A percentile compares a stretch with the other conserved stretches of the same genome.
Evolutionary conservation across 345 rosid genomes (phyloP).

Genomic region (Lepidium africanum): DNA sequence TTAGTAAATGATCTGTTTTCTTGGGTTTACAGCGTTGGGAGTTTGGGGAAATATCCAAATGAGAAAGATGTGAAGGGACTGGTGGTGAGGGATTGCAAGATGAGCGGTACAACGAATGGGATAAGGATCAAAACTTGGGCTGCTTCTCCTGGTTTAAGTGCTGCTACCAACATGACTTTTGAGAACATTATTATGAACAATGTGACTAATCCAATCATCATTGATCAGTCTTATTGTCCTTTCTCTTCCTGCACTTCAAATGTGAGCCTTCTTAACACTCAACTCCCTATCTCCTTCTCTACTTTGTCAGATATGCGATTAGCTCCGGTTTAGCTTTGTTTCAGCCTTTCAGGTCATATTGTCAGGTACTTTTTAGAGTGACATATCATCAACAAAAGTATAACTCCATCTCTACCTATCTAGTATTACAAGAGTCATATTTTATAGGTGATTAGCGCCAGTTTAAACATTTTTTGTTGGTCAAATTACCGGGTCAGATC

Average conservation of each 20-base stretch:
- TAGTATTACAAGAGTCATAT: neutral
- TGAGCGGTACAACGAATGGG: conserved; percentile 41
- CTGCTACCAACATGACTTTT: conserved; percentile 56
- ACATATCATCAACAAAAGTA: neutral
- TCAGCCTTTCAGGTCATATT: neutral
- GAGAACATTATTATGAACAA: conserved; percentile 44
- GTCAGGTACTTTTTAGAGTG: neutral
- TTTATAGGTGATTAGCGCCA: neutral
- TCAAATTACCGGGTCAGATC: neutral
- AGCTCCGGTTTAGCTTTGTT: neutral
- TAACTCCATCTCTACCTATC: neutral
- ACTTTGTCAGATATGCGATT: neutral
- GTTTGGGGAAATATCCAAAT: conserved; percentile 43
- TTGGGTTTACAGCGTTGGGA: conserved; percentile 39
- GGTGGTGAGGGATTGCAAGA: conserved; percentile 41
- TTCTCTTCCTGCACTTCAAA: conserved; percentile 36
- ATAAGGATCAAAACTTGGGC: conserved; percentile 67
- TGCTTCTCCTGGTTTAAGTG: conserved; percentile 40
- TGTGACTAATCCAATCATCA: conserved; percentile 51
- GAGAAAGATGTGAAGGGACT: conserved; percentile 48
- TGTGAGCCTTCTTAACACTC: conserved; percentile 25
- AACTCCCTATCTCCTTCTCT: neutral
- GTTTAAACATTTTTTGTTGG: neutral
- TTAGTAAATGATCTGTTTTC: neutral
- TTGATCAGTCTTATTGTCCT: conserved; percentile 53